Percentiles rank a stretch among this genome's conserved stretches.
phyloP scores from a whole-genome alignment of 2,329 filamentous ascomycete species.

The Phyllosticta citrichinensis region DNA sequence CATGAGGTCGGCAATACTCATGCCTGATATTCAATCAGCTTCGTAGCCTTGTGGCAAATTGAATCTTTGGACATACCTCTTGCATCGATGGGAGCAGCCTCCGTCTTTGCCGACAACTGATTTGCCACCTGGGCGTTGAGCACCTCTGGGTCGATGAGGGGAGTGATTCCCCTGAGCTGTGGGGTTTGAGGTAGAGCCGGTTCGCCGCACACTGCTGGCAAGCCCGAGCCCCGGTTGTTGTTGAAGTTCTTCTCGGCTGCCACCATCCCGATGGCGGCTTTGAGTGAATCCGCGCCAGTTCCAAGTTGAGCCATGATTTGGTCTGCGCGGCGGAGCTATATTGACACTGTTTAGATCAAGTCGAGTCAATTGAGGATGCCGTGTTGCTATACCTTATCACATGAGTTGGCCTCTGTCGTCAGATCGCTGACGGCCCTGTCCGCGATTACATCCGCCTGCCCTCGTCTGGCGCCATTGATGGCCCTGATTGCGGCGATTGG shows the following conservation, averaged over 20 bases:
- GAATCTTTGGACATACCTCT: slow-evolving; percentile 1
- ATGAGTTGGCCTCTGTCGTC: slow-evolving; percentile 55
- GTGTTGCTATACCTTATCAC: slow-evolving; percentile 43
- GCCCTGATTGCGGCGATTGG: slow-evolving; percentile 46
- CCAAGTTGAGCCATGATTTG: slow-evolving; percentile 53
- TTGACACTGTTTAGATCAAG: slow-evolving; percentile 14
- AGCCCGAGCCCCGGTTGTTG: slow-evolving; percentile 46
- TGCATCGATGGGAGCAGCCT: slow-evolving; percentile 46
- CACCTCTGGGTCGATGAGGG: slow-evolving; percentile 56
- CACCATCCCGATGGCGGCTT: slow-evolving; percentile 53
- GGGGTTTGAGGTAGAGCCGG: slow-evolving; percentile 50
- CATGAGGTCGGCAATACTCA: slow-evolving; percentile 57
- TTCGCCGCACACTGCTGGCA: slow-evolving; percentile 56
- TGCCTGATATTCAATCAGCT: slow-evolving; percentile 26
- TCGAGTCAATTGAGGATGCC: background rate
- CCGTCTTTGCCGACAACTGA: slow-evolving; percentile 46
- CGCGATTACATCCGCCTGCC: slow-evolving; percentile 53
- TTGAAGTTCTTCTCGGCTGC: slow-evolving; percentile 66
- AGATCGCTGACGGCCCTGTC: slow-evolving; percentile 53
- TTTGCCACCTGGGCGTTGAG: slow-evolving; percentile 48
- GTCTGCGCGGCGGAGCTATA: slow-evolving; percentile 52
- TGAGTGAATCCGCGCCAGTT: slow-evolving; percentile 47
- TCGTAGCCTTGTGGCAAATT: background rate
- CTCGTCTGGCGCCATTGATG: slow-evolving; percentile 46
- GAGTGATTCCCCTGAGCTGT: slow-evolving; percentile 55